Evolutionary conservation across 1,139 yeast species (phyloP).

Genomic region (Candida albicans): DNA sequence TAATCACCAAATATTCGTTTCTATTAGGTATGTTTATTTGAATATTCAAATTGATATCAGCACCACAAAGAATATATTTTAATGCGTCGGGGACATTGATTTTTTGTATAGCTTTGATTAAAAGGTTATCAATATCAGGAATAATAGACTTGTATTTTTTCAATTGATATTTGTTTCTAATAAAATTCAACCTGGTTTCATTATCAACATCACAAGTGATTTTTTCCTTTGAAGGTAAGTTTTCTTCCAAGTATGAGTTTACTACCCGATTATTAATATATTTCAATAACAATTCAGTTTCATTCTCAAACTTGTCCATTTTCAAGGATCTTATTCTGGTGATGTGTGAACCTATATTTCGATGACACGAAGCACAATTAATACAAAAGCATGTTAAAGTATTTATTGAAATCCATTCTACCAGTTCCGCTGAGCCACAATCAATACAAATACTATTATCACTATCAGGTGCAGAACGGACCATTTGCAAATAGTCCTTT

Average conservation of each 20-base stretch:
- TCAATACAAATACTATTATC: slow-evolving; percentile 75
- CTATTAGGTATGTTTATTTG: slow-evolving; percentile 27
- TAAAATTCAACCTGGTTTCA: slow-evolving; percentile 42
- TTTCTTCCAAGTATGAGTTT: slow-evolving; percentile 40
- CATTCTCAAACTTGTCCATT: slow-evolving; percentile 49
- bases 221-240: slow-evolving; percentile 12
- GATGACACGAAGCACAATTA: slow-evolving; percentile 68
- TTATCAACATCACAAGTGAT: slow-evolving; percentile 30
- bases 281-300: slow-evolving; percentile 38
- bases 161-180: slow-evolving; percentile 49
- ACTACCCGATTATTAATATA: slow-evolving; percentile 41
- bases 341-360: slow-evolving; percentile 53
- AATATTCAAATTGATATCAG: slow-evolving; percentile 41
- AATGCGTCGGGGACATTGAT: slow-evolving; percentile 50
- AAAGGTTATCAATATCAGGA: slow-evolving; percentile 25
- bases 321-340: slow-evolving; percentile 52
- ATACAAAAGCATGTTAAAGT: slow-evolving; percentile 73
- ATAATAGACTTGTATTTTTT: slow-evolving; percentile 35
- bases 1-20: slow-evolving; percentile 28
- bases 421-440: slow-evolving; percentile 63
- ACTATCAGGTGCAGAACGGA: slow-evolving; percentile 47
- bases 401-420: slow-evolving; percentile 89
- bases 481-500: slow-evolving; percentile 40
- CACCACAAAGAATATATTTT: slow-evolving; percentile 51
- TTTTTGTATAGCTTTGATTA: slow-evolving; percentile 50